Evolutionary conservation across 2,329 filamentous ascomycete genomes (phyloP).

Genomic region (Coniochaeta ligniaria): DNA sequence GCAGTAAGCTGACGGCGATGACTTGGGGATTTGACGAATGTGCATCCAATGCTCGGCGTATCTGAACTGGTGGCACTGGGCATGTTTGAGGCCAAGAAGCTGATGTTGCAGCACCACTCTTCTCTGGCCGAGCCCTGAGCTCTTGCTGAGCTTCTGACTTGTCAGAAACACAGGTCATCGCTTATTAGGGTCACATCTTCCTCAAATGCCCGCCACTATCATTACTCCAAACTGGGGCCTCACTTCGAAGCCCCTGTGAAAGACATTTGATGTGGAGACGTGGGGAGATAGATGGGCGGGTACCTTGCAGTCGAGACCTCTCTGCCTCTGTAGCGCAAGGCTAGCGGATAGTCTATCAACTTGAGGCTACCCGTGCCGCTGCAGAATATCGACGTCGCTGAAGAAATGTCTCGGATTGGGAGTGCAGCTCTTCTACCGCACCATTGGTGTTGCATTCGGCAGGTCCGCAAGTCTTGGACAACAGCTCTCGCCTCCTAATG

Average conservation of each 20-base stretch:
- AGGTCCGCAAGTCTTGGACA: neutral
- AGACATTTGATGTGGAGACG: neutral
- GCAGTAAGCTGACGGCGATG: neutral
- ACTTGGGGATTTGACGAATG: neutral
- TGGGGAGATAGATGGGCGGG: neutral
- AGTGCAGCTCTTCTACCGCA: neutral
- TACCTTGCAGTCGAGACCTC: conserved; percentile 3
- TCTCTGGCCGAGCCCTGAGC: neutral
- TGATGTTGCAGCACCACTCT: neutral
- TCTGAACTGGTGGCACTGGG: neutral
- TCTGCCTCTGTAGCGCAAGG: neutral
- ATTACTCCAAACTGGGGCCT: neutral
- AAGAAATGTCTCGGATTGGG: neutral
- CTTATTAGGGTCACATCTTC: neutral
- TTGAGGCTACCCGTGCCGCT: neutral
- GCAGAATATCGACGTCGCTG: neutral
- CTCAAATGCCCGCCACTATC: neutral
- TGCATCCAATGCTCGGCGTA: neutral
- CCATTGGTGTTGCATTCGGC: neutral
- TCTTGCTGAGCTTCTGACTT: neutral
- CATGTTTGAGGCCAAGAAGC: neutral
- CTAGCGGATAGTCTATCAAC: neutral
- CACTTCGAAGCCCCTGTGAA: neutral
- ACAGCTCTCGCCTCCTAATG: neutral
- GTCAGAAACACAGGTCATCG: neutral